Evolutionary conservation across 768 basidiomycete genomes (phyloP).

Genomic region (Plicaturopsis crispa): DNA sequence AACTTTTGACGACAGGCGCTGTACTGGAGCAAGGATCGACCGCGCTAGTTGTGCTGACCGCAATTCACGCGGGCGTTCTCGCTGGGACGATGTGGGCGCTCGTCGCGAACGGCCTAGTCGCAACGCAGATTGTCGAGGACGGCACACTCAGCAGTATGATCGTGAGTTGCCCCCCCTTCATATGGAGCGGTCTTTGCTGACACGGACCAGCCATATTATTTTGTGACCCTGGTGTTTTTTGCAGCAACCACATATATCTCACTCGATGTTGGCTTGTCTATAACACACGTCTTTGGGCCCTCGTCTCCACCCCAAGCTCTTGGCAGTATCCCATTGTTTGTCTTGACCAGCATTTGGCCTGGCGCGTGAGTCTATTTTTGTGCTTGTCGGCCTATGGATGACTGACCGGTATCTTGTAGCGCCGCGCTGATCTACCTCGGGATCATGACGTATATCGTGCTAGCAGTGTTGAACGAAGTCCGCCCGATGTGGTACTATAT

Average conservation of each 20-base stretch:
- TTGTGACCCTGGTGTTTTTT: slow-evolving; percentile 54
- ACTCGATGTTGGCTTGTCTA: slow-evolving; percentile 69
- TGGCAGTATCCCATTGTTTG: slow-evolving; percentile 68
- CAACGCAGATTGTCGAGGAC: slow-evolving; percentile 90
- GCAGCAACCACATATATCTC: slow-evolving; percentile 75
- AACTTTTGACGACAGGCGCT: slow-evolving; percentile 75
- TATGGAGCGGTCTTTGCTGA: slow-evolving; percentile 2
- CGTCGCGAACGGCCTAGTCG: slow-evolving; percentile 68
- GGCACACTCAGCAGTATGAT: slow-evolving; percentile 68
- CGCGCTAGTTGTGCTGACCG: slow-evolving; percentile 59
- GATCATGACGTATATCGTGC: slow-evolving; percentile 77
- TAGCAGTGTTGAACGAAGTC: slow-evolving; percentile 67
- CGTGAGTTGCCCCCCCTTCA: slow-evolving; percentile 29
- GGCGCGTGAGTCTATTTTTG: slow-evolving; percentile 42
- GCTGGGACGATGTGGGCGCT: slow-evolving; percentile 75
- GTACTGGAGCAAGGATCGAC: slow-evolving; percentile 73
- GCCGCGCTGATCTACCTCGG: slow-evolving; percentile 62
- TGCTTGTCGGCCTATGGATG: slow-evolving; percentile 1
- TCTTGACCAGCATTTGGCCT: slow-evolving; percentile 77
- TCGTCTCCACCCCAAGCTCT: slow-evolving; percentile 50
- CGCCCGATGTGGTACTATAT: slow-evolving; percentile 77
- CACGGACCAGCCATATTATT: slow-evolving; percentile 47
- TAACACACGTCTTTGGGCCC: slow-evolving; percentile 55
- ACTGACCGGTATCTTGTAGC: slow-evolving; percentile 21
- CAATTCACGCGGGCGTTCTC: slow-evolving; percentile 74